Conservation (phyloP, 495 filamentous ascomycete species). For the Neurospora sp. region DNA sequence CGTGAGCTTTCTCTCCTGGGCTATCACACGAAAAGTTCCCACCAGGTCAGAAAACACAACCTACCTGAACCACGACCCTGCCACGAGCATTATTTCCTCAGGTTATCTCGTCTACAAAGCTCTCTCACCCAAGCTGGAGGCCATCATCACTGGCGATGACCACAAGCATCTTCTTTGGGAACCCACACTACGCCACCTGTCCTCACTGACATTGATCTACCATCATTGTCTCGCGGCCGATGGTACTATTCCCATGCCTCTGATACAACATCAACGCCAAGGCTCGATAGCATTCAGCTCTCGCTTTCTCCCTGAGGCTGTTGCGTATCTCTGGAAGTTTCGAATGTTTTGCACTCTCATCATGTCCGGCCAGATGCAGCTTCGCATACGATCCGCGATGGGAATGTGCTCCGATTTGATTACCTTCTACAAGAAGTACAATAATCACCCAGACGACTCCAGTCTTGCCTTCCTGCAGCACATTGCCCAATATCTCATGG, state of each 20-base stretch:
- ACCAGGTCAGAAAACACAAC: slow-evolving; percentile 8
- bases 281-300: slow-evolving; percentile 18
- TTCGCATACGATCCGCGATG: slow-evolving; percentile 62
- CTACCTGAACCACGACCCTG: slow-evolving; percentile 9
- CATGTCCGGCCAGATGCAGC: slow-evolving; percentile 77
- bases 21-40: slow-evolving; percentile 20
- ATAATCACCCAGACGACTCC: slow-evolving; percentile 31
- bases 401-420: slow-evolving; percentile 65
- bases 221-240: slow-evolving; percentile 31
- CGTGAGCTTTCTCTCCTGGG: slow-evolving; percentile 20
- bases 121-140: slow-evolving; percentile 28
- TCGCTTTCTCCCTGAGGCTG: slow-evolving; percentile 31
- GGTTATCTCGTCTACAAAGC: slow-evolving; percentile 30
- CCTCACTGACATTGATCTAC: slow-evolving; percentile 29
- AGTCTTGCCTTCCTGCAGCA: slow-evolving; percentile 47
- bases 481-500: slow-evolving; percentile 53
- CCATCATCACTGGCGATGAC: slow-evolving; percentile 36
- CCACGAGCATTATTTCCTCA: slow-evolving; percentile 18
- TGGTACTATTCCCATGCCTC: slow-evolving; percentile 17
- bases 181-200: slow-evolving; percentile 29
- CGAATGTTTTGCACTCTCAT: slow-evolving; percentile 58
- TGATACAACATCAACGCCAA: slow-evolving; percentile 23
- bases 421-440: slow-evolving; percentile 40
- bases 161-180: slow-evolving; percentile 35
- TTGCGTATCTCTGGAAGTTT: slow-evolving; percentile 62